Evolutionary conservation across 1,284 basidiomycete species (phyloP).

Genomic region (Puccinia triticina): DNA sequence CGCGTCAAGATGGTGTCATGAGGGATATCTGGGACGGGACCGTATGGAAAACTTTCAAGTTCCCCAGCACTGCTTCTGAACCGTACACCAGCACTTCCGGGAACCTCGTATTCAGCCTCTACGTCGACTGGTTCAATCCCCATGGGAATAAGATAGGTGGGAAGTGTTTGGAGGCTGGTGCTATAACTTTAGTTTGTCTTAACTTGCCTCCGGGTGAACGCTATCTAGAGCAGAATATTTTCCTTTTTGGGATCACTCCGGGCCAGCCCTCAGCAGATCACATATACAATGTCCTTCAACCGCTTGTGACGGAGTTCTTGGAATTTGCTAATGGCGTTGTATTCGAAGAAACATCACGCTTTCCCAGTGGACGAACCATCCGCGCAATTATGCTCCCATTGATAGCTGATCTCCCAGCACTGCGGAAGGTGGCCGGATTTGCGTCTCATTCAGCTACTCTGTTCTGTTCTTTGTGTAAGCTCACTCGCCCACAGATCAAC

Average conservation of each 20-base stretch:
- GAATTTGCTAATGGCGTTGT: neutral
- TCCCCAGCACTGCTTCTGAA: neutral
- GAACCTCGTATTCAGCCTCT: slow-evolving; percentile 28
- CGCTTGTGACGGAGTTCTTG: slow-evolving; percentile 1
- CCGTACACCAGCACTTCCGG: slow-evolving; percentile 19
- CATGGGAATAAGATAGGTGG: too few relatives aligned
- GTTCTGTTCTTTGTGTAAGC: too few relatives aligned
- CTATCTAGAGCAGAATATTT: too few relatives aligned
- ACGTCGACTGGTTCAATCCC: neutral
- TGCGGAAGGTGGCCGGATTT: slow-evolving; percentile 39
- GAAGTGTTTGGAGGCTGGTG: too few relatives aligned
- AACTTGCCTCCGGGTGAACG: too few relatives aligned
- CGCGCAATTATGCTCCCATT: slow-evolving; percentile 19
- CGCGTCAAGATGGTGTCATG: neutral
- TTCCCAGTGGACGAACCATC: neutral
- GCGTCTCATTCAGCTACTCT: neutral
- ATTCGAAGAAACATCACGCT: neutral
- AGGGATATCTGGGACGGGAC: slow-evolving; percentile 39
- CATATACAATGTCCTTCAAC: slow-evolving; percentile 4
- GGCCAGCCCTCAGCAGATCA: slow-evolving; percentile 20
- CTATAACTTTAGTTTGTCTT: too few relatives aligned
- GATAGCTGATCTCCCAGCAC: slow-evolving; percentile 33
- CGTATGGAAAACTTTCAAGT: slow-evolving; percentile 27
- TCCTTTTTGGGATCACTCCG: neutral
- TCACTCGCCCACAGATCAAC: neutral